Base-by-base conservation (phyloP, 345 rosid genomes). In the Nephelium lappaceum region DNA sequence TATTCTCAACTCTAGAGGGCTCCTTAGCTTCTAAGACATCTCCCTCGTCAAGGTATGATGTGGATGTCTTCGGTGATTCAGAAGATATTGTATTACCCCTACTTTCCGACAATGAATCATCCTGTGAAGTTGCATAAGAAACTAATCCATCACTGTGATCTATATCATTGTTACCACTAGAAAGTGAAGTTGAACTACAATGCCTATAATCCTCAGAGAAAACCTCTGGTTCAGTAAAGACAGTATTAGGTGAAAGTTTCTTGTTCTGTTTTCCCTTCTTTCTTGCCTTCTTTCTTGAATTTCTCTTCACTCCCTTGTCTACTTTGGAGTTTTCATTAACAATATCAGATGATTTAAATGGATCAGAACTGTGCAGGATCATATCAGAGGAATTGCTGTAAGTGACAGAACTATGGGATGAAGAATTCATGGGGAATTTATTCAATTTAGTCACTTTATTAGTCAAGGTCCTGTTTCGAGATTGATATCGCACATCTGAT, bases 251-350 rank as follows among this genome's bases (percentile, higher is more conserved):
- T 16, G 77, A 65, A 79, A 61, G 63, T 64, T 78, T 86, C 75
- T 79, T 83, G 67, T 80, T 82, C 24, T 75, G 84, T 76, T 77
- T 84, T 75, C 83, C 85, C 77, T 83, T 89, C 85, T 70, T 89
- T 78, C 82, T 84, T 53, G 80, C 72, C 74, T 84, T 83, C 75
- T 74, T 85, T 72, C 73, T 83, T 8, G 73, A 81, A 72, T 42
- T 83, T 79, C 81, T 82, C 78, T 72, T 80, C 0, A 12, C 71
- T 23, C 61, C 25, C 67, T 80, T 78, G 11, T 85, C 80, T 41
- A 64, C 68, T 51, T 82, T 70, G 69, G 78, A 62, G 49, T 66
- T 70, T 38, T 78, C 69, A 39, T 58, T 27, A 25, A 71, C 75
- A 78, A 77, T 73, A 23, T 55, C 77, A 0, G 73, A 16, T 61